Evolutionary conservation across 345 rosid species (phyloP).

Genomic region (Salix caprea): DNA sequence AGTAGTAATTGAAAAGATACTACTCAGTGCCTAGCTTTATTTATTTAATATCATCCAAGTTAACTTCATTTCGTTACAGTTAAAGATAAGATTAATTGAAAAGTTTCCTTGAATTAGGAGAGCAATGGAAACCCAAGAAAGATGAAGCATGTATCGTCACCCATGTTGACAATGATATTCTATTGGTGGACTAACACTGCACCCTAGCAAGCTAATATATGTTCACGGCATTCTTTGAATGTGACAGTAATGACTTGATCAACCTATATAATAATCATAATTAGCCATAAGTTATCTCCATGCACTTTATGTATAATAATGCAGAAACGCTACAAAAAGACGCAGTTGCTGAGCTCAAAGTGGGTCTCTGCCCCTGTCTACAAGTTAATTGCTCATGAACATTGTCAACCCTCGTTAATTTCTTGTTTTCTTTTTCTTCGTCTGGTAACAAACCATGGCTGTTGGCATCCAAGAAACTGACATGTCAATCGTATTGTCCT

Average conservation of each 20-base stretch:
- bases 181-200: slow-evolving; percentile 17
- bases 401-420: slow-evolving; percentile 34
- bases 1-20: not conserved
- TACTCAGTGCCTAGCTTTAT: not conserved
- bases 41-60: not conserved
- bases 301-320: slow-evolving; percentile 32
- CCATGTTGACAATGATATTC: slow-evolving; percentile 31
- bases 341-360: slow-evolving; percentile 41
- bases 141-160: slow-evolving; percentile 14
- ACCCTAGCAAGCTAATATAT: not conserved
- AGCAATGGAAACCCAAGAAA: not conserved
- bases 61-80: not conserved
- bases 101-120: not conserved
- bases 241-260: slow-evolving; percentile 16
- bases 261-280: slow-evolving; percentile 3
- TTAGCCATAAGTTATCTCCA: slow-evolving; percentile 4
- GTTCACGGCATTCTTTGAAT: slow-evolving; percentile 12
- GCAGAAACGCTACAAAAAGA: slow-evolving; percentile 15
- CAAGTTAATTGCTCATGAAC: slow-evolving; percentile 14
- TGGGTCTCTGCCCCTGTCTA: slow-evolving; percentile 16
- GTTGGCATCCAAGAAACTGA: slow-evolving; percentile 24
- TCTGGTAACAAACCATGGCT: slow-evolving; percentile 17
- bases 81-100: not conserved
- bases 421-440: not conserved
- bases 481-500: not conserved